Base-by-base conservation (phyloP, 345 rosid genomes). In the Linum trigynum region DNA sequence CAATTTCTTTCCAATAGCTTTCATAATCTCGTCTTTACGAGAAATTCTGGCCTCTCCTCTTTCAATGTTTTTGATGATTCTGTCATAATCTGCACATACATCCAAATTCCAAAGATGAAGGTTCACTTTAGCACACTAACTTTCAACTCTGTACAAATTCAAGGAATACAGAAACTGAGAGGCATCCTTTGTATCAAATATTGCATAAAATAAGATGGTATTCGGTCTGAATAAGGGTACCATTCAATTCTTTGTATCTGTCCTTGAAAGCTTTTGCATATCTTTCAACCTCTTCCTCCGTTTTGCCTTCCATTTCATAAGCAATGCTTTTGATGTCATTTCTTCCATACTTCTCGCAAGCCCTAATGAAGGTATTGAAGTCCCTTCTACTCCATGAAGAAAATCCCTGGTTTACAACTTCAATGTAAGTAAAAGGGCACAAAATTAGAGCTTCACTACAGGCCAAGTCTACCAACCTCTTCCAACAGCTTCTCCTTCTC, bases 331-430 rank as follows among this genome's bases (percentile, higher is more conserved):
- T 79, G 45, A 88, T 80, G 70, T 94, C 96, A 70, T 84, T 80
- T 40, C 99, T 83, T 23, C 99, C 97, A 83, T 94, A 94, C 76
- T 86, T 94, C 84, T 94, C 99, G 75, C 99, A 90, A 62, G 99
- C 95, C 79, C 99, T 80, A 42, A 85, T 84, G 67, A 94, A 94
- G 42, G 90, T 66, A 74, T 85, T 90, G 71, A 94, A 94, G 76
- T 94, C 98, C 83, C 86, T 88, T 77, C 90, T 80, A 77, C 95
- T 85, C 97, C 98, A 92, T 16, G 98, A 80, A 50, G 97, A 86
- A 83, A 92, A 90, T 51, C 98, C 98, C 98, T 90, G 67, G 60
- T 65, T 9, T 9, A 48, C 14, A 64, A n/a, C 56, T 57, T 65
- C 61, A 61, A 57, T 50, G 43, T 67, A 57, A 62, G 66, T 23